phyloP scores from a whole-genome alignment of 306 rosid genomes.

The Pyrus communis region DNA sequence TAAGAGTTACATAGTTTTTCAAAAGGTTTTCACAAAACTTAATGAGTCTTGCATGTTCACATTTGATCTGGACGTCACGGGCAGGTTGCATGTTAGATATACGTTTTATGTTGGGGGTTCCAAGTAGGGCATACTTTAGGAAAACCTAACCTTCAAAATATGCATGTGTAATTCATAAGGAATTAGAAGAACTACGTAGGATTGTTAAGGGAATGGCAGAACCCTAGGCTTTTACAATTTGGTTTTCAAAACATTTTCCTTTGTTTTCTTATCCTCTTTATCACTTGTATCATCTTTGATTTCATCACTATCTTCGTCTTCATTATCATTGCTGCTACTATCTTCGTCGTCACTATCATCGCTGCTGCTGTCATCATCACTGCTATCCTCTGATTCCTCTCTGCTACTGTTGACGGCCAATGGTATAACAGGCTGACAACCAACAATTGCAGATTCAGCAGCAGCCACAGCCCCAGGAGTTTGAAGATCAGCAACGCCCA shows the following conservation, averaged over 20 bases:
- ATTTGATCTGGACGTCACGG: rapidly evolving
- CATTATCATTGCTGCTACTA: background rate
- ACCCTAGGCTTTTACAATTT: too few relatives aligned
- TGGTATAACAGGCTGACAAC: constrained; percentile 46
- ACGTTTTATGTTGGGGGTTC: too few relatives aligned
- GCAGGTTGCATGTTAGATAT: too few relatives aligned
- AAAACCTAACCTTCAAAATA: too few relatives aligned
- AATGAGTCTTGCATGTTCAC: too few relatives aligned
- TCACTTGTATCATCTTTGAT: background rate
- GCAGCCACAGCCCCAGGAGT: constrained; percentile 89
- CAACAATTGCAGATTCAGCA: constrained; percentile 67
- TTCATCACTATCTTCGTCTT: background rate
- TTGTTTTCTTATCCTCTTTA: constrained; percentile 8
- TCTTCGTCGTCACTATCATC: constrained; percentile 3
- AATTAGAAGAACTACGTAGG: too few relatives aligned
- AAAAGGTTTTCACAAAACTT: too few relatives aligned
- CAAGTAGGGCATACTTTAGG: too few relatives aligned
- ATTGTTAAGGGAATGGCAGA: too few relatives aligned
- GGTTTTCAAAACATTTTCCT: too few relatives aligned
- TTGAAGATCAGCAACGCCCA: constrained; percentile 80
- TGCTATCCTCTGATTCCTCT: constrained; percentile 45
- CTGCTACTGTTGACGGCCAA: constrained; percentile 35
- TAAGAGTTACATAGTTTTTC: too few relatives aligned
- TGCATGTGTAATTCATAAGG: too few relatives aligned
- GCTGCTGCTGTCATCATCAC: constrained; percentile 18